phyloP scores from a whole-genome alignment of 768 basidiomycete species.

The Epithele typhae region DNA sequence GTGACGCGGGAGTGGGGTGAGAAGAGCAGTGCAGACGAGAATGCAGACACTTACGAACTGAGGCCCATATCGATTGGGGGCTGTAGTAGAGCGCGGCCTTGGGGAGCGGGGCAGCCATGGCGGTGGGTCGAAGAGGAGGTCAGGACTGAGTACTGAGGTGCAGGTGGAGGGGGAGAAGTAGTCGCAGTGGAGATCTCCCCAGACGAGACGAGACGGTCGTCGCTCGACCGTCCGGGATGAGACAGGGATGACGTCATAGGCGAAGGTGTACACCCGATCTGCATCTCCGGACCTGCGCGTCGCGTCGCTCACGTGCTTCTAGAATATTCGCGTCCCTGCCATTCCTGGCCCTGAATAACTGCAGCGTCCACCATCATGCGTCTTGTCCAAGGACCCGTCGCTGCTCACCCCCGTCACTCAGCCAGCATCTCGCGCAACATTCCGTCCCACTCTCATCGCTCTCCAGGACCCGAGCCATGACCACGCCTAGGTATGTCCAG shows the following conservation, averaged over 20 bases:
- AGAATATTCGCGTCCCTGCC: slow-evolving; percentile 15
- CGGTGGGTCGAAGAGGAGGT: not conserved
- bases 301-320: slow-evolving; percentile 15
- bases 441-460: not conserved
- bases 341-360: slow-evolving; percentile 2
- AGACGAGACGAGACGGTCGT: not conserved
- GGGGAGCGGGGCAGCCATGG: slow-evolving; percentile 35
- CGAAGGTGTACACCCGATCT: slow-evolving; percentile 3
- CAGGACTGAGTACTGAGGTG: not conserved
- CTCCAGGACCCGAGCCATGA: not conserved
- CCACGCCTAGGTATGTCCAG: slow-evolving; percentile 3
- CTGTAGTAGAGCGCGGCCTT: slow-evolving; percentile 83
- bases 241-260: not conserved
- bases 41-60: slow-evolving; percentile 43
- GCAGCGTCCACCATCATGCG: not conserved
- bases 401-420: too few species aligned
- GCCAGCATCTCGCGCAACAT: not conserved
- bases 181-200: not conserved
- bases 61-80: slow-evolving; percentile 57
- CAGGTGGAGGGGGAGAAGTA: not conserved
- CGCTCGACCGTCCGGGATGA: too few species aligned
- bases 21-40: not conserved
- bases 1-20: not conserved
- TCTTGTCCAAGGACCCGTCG: too few species aligned
- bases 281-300: slow-evolving; percentile 5